Evolutionary conservation across 1,284 basidiomycete genomes (phyloP).

Genomic region (Ustilago esculenta): DNA sequence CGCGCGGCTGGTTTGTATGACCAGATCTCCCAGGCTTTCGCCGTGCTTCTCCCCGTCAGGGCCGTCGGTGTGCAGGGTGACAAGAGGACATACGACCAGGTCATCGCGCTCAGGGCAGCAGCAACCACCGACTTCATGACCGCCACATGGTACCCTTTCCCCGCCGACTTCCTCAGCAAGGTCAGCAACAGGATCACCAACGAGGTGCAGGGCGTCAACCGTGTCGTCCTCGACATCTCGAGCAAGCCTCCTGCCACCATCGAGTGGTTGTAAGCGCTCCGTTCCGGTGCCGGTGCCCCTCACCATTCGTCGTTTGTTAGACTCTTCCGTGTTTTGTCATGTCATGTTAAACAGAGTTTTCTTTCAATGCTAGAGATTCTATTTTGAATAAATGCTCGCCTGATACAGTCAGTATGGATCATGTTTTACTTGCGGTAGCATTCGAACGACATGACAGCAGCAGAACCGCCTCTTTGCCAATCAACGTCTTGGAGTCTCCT

Average conservation of each 20-base stretch:
- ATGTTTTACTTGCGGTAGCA: slow-evolving; percentile 15
- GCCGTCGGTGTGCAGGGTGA: slow-evolving; percentile 99
- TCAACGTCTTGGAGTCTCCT: slow-evolving; percentile 30
- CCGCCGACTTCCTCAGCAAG: slow-evolving; percentile 85
- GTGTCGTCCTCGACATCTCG: slow-evolving; percentile 79
- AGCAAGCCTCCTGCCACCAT: slow-evolving; percentile 90
- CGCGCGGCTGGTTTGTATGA: slow-evolving; percentile 90
- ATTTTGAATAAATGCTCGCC: no score
- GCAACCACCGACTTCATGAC: slow-evolving; percentile 67
- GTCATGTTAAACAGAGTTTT: no score
- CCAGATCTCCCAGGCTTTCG: slow-evolving; percentile 95
- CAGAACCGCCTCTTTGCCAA: slow-evolving; percentile 37
- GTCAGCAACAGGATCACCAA: slow-evolving; percentile 98
- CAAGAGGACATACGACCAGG: slow-evolving; percentile 95
- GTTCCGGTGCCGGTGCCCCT: no score
- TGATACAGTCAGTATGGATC: background rate
- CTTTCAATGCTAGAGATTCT: no score
- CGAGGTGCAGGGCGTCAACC: slow-evolving; percentile 84
- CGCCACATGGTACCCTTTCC: slow-evolving; percentile 78
- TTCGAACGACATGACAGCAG: slow-evolving; percentile 40
- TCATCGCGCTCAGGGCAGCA: slow-evolving; percentile 68
- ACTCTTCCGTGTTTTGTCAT: background rate
- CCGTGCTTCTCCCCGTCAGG: slow-evolving; percentile 92
- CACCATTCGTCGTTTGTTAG: no score
- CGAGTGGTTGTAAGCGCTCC: slow-evolving; percentile 67